Evolutionary conservation across 2,329 filamentous ascomycete genomes (phyloP).

Genomic region (Fusarium goolgardi): DNA sequence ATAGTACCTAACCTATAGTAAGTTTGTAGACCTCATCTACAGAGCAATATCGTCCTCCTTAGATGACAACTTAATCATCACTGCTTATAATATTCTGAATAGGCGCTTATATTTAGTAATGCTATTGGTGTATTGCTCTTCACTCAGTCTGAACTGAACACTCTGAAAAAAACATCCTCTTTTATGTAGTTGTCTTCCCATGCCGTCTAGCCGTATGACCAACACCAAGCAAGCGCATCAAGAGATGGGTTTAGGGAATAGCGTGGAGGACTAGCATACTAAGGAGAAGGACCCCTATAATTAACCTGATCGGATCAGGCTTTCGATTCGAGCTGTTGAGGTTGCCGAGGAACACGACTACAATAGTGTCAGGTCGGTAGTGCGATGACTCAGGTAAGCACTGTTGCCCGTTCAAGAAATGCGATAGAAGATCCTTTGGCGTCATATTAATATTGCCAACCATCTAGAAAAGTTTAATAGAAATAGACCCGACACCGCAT

Average conservation of each 20-base stretch:
- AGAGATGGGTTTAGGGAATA: background rate
- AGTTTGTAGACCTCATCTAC: background rate
- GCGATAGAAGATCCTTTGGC: background rate
- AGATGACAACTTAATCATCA: background rate
- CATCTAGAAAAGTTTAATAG: background rate
- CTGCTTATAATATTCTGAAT: background rate
- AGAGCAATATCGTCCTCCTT: background rate
- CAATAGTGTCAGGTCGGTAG: background rate
- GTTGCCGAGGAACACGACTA: background rate
- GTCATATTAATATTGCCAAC: background rate
- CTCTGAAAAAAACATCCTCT: background rate
- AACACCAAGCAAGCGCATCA: background rate
- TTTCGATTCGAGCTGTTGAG: background rate
- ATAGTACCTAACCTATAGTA: background rate
- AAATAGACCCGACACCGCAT: background rate
- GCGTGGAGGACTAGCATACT: background rate
- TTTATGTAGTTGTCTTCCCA: background rate
- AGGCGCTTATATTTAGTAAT: background rate
- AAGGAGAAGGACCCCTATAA: background rate
- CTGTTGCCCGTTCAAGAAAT: background rate
- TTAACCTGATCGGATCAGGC: background rate
- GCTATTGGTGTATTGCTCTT: background rate
- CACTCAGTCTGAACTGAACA: background rate
- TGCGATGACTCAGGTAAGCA: background rate
- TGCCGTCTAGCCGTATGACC: background rate